Base-by-base conservation (phyloP, 2,329 filamentous ascomycete species). In the Colletotrichum sp. region DNA sequence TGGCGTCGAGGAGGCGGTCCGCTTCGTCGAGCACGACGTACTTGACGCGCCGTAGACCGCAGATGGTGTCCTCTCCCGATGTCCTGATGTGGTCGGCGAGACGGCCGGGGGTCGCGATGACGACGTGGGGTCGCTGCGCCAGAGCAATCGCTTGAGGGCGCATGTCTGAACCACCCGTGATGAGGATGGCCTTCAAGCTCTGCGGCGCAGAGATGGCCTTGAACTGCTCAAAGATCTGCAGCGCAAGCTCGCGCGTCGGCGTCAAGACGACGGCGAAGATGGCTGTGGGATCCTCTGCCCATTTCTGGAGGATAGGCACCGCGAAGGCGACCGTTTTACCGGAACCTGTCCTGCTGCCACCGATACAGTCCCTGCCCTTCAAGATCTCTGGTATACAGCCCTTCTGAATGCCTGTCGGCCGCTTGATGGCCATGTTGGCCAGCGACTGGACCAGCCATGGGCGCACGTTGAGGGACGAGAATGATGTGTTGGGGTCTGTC, bases 291-390 rank as follows among this genome's bases (percentile, higher is more conserved):
- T 99, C 96, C 82, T 96, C 91, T 3, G 96, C 93, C 96, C 96
- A 99, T 84, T 94, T 94, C 83, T 99, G 96, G 78, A 99, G 87
- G 76, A 99, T 98, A 1, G 97, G 97, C 12, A 96, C 95, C 1
- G 96, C 95, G 85, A 99, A 99, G 2, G 97, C 96, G 59, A 99
- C 93, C 5, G 97, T 99, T 88, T 99, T 99, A 86, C 97, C 97
- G 15, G 96, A 98, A 88, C 97, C 97, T 0, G 97, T 99, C 78
- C 96, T 91, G 82, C 95, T 98, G 49, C 96, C 96, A 82, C 97
- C 97, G 80, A 99, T 98, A 83, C 96, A 98, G 86, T 99, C 96
- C 80, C 95, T 91, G 8, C 97, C 97, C 80, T 95, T 93, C 39
- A 99, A 85, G 76, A 99, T 98, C 83, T 97, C 94, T 2, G 96